Evolutionary conservation across 352 stramenopile species (phyloP), one percentile per base, ranked within the genome.

Genomic region (Pilasporangium apinafurcum): DNA sequence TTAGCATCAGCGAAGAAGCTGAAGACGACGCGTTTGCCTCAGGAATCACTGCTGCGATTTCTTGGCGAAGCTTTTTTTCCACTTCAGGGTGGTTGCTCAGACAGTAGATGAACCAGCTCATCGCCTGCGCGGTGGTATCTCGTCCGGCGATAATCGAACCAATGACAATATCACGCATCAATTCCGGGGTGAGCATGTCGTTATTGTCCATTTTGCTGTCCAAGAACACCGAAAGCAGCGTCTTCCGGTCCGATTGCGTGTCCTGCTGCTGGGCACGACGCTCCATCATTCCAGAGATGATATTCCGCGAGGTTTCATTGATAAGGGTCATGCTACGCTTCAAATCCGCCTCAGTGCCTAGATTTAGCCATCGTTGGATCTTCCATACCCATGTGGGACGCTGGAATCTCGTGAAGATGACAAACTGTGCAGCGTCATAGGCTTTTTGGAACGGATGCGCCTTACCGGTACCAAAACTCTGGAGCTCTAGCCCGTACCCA

Each of bases 101-200:
- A 62, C 88, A 81, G 33, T 86, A 70, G 29, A 94, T 41, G 16
- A 84, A 67, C 81, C 81, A 93, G 18, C 62, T 48, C 30, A 89
- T 33, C 5, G 62, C 71, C 27, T 68, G 59, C 8, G 71, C 69
- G 5, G 81, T 90, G 1, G 83, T 92, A 39, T 83, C 78, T 26
- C 73, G 57, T n/a, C 83, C 81, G 27, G 76, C 81, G 3, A 76
- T 56, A 14, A 90, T 70, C 37, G 90, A 74, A 25, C 63, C 83
- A 40, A 93, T 68, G 8, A 72, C 62, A 35, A 91, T 77, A 45
- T 92, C 76, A 28, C 75, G 69, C 20, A 91, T 48, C 2, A 65
- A 54, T 25, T 62, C 61, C 6, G 65, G 46, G 0, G 65, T 51
- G 12, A 82, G 42, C 27, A 43, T 57, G 27, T 47, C 33, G 28